Base-by-base conservation (phyloP, 2,329 filamentous ascomycete genomes). In the Xylaria digitata region DNA sequence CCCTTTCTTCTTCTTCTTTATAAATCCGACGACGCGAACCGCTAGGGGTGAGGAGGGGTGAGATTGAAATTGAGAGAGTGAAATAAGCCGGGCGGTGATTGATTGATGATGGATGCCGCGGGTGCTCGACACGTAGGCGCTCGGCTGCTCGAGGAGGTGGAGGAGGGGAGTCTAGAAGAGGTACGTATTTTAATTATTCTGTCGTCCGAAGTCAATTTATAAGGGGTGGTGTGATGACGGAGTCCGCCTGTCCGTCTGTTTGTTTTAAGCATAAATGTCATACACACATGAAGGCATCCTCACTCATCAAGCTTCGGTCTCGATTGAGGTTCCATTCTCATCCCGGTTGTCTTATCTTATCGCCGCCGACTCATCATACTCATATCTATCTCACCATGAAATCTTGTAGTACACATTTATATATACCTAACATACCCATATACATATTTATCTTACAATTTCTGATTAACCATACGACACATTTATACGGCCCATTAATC, bases 151-250 rank as follows among this genome's bases (percentile, higher is more conserved):
- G 80, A 77, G 3, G 86, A 89, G 73, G 78, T 89, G 57, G 85
- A 87, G 72, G 85, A 87, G 76, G 80, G 78, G 66, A 88, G 80
- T 75, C 78, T 90, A 46, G 86, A 90, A 74, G 85, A 89, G 82
- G 88, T 90, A 73, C 58, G 79, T 72, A 45, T 19, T 23, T 49
- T 21, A 26, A 21, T 55, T 42, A 17, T 42, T n/a, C 30, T 54
- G 2, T 6, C 37, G 15, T 54, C 2, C 9, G 15, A 3, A 15
- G 34, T 34, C 13, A 13, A 9, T 37, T 37, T 3, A 37, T 6
- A 37, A 6, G 4, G 6, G 6, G 26, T 54, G 32, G 43, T 49
- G 21, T 34, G 4, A 6, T 15, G 5, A 8, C 34, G 45, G 11
- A 5, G 13, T 34, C 1, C 7, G 32, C 11, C 11, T 40, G 13